A percentile compares a stretch with the other conserved stretches of the same genome.
These are phyloP conservation scores for Hypericum androsaemum DNA, from an alignment of 345 rosid species.

Conservation along the genomic window DNA sequence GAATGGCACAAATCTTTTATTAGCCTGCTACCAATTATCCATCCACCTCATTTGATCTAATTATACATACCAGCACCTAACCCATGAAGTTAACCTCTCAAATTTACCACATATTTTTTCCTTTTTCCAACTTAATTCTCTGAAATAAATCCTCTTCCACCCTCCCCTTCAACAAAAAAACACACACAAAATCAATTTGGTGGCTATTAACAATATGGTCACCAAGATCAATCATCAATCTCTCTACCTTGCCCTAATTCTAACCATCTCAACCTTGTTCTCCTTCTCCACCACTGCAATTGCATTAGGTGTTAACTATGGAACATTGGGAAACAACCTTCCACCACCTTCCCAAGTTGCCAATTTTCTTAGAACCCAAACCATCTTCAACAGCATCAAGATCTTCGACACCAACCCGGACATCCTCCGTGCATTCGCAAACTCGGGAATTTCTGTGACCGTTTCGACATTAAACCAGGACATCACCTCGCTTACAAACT, in stretches of 20 bases:
- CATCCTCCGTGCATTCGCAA: constrained; percentile 20
- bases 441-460: constrained; percentile 41
- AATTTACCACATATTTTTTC: no score
- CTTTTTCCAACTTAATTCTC: no score
- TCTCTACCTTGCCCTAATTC: neutral
- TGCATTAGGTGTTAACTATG: constrained; percentile 22
- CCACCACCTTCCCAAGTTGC: constrained; percentile 22
- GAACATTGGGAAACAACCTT: constrained; percentile 18
- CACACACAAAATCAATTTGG: no score
- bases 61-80: no score
- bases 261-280: constrained; percentile 5
- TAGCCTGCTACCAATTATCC: no score
- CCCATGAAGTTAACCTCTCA: no score
- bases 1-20: no score
- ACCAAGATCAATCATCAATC: no score
- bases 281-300: constrained; percentile 11
- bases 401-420: constrained; percentile 22
- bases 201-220: no score
- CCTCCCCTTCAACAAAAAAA: no score
- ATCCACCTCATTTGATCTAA: no score
- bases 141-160: no score
- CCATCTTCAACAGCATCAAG: constrained; percentile 19
- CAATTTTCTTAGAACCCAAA: constrained; percentile 16
- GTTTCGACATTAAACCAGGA: constrained; percentile 51
- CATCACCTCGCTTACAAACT: constrained; percentile 40